Base-by-base conservation (phyloP, 257 asterid genomes). In the Gentiana macrophylla region DNA sequence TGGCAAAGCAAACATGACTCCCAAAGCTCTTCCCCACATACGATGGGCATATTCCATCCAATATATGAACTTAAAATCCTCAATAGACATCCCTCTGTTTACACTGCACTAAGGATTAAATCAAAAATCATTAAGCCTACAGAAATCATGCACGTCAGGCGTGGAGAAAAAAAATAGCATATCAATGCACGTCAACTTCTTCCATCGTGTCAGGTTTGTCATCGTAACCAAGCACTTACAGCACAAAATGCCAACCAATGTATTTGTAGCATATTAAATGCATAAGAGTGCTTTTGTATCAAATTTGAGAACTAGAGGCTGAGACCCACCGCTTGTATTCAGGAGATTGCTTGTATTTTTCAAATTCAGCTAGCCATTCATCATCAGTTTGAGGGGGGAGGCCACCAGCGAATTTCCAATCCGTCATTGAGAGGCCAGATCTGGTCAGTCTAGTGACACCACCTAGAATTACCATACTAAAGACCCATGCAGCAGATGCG, bases 31-130 rank as follows among this genome's bases (percentile, higher is more conserved):
- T 76, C 98, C 98, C 98, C 98, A 91, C 96, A 84, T 91, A 43
- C 98, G 89, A 65, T 91, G 98, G 32, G 86, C 98, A 71, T 91
- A 91, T 71, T 91, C 98, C 98, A 91, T 91, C 98, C 98, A 87
- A 66, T 76, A 91, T 75, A 91, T 91, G 90, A 91, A 91, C 88
- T 87, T 87, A 74, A 86, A 91, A 66, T 91, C 94, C 44, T 80
- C 83, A 48, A 87, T 80, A 51, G 53, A 70, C 97, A 88, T 92
- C 69, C 98, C 98, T 72, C 75, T 81, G 63, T 88, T 92, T 37
- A 92, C 60, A 49, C 98, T 92, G 84, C 74, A 59, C 60, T 37
- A 72, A 57, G 51, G 34, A 50, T 34, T 1, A 55, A 55, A 50
- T 12, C 32, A 49, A 47, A 32, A 12, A 49, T 45, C 38, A 36